These are phyloP conservation scores for Lolium perenne DNA, from an alignment of 176 grass and related monocot genomes.

Conservation along the genomic window DNA sequence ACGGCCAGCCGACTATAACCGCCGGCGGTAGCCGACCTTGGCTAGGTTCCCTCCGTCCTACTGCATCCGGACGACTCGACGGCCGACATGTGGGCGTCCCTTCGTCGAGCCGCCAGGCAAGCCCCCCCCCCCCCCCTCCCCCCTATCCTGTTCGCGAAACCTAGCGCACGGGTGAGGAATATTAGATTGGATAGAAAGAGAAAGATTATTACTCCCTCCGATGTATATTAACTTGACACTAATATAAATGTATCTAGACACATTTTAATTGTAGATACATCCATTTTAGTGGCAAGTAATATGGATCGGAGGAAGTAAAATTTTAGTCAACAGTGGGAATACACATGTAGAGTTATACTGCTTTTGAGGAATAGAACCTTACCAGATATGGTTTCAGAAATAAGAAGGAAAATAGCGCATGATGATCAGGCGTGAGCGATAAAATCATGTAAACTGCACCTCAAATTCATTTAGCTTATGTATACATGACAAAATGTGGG, in stretches of 20 bases:
- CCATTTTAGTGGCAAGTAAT: too few relatives aligned
- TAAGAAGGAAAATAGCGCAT: not conserved
- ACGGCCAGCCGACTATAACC: not conserved
- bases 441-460: too few relatives aligned
- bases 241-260: too few relatives aligned
- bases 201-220: too few relatives aligned
- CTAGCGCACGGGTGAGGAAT: not conserved
- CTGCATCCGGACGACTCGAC: not conserved
- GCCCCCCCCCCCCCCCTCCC: not conserved
- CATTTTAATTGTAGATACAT: too few relatives aligned
- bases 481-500: not conserved
- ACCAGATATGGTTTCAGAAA: not conserved
- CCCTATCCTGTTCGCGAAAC: not conserved
- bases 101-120: slow-evolving; percentile 26
- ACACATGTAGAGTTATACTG: not conserved
- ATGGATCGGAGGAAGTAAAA: too few relatives aligned
- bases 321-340: not conserved
- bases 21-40: not conserved
- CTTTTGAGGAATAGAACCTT: not conserved
- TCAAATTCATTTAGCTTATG: not conserved
- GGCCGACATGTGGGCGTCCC: slow-evolving; percentile 10
- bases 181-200: not conserved
- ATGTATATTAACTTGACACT: too few relatives aligned
- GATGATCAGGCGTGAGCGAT: not conserved
- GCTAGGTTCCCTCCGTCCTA: not conserved